Base-by-base conservation (phyloP, 2,329 filamentous ascomycete species). In the Aureobasidium sp. region DNA sequence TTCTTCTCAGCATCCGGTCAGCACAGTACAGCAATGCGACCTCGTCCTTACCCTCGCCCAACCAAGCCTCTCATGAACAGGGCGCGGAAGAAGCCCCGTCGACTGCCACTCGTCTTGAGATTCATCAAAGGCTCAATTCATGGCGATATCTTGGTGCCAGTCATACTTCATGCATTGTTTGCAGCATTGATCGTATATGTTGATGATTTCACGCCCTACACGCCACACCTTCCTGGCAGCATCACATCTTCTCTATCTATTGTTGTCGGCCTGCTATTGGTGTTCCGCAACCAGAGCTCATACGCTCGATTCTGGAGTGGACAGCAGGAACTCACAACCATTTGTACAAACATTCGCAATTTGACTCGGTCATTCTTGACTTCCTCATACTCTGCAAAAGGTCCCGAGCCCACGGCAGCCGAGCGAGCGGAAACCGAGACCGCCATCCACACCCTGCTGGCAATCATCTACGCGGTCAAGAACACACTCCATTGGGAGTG, bases 81-180 rank as follows among this genome's bases (percentile, higher is more conserved):
- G 17, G 52, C 61, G 5, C 45, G 61, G 52, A 55, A 27, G 29
- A 81, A 81, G 68, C 78, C 78, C 29, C 72, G 76, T 4, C 82
- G 85, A 73, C 82, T 84, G 77, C 85, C 85, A 17, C 76, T 87
- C 6, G 84, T 86, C 17, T 77, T 87, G 47, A 81, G 85, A 64
- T 86, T 87, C 72, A 79, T 82, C 70, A 86, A 86, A 70, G 85
- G 85, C 55, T 82, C 84, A 3, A 82, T 87, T 61, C 85, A 87
- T 70, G 74, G 73, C 62, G 79, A 81, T 39, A 84, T 87, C 63
- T 69, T 84, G 31, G 57, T 85, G 3, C 81, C 84, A 3, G 81
- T 87, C 9, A 61, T 81, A 17, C 71, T 84, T 4, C 84, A 87
- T 73, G 80, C 82, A 0, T 62, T 81, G 39, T 84, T 86, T 67